Conservation (phyloP, 192 early-diverging fungal genomes). For the Podila epicladia region DNA sequence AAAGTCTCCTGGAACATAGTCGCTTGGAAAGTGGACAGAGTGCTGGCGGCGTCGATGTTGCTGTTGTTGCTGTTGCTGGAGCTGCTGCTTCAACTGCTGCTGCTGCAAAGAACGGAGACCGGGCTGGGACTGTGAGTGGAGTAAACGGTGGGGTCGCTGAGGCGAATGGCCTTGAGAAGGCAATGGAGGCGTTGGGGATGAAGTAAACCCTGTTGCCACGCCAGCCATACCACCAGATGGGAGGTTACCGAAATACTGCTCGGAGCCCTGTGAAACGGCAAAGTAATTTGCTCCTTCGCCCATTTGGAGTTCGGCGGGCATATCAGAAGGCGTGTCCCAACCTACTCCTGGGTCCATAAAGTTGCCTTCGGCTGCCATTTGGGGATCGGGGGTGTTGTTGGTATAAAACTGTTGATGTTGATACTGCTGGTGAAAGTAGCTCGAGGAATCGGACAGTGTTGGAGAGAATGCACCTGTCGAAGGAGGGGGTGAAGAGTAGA, state of each 20-base stretch:
- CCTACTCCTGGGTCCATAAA: not conserved
- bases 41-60: constrained; percentile 42
- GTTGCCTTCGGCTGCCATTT: not conserved
- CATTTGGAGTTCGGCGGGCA: not conserved
- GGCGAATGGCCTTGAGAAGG: constrained; percentile 6
- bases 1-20: constrained; percentile 35
- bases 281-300: not conserved
- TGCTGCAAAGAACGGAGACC: constrained; percentile 39
- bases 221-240: constrained; percentile 1
- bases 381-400: not conserved
- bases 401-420: not conserved
- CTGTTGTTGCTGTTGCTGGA: constrained; percentile 37
- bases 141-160: constrained; percentile 26
- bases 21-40: constrained; percentile 46
- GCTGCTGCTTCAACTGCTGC: constrained; percentile 37
- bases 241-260: not conserved
- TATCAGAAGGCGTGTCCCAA: not conserved
- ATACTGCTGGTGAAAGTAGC: constrained; percentile 24
- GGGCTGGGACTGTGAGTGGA: constrained; percentile 48
- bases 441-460: constrained; percentile 4
- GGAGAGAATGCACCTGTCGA: constrained; percentile 35
- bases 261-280: not conserved
- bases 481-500: constrained; percentile 40
- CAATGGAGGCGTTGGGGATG: constrained; percentile 23
- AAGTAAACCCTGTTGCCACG: not conserved